Evolutionary conservation across 2,329 filamentous ascomycete genomes (phyloP).

Genomic region (Curvularia hawaiiensis): DNA sequence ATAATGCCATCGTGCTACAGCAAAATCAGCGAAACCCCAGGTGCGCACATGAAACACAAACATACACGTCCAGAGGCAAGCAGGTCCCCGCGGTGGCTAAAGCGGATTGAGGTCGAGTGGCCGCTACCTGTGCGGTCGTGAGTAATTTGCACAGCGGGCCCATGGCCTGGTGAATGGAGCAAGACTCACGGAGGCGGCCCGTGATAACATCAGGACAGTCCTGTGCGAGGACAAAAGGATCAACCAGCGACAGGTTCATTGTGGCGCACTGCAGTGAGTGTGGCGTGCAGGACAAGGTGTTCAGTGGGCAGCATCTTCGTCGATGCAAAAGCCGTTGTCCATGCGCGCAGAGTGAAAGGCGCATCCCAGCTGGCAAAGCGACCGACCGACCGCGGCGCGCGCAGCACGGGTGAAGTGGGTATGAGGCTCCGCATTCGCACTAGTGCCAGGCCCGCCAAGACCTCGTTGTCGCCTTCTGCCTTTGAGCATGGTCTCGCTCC

Average conservation of each 20-base stretch:
- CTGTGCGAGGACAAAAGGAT: conserved; percentile 73
- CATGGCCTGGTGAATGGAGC: conserved; percentile 61
- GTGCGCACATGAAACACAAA: conserved; percentile 19
- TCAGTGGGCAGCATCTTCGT: conserved; percentile 30
- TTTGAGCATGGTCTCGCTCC: conserved; percentile 20
- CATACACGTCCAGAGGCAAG: conserved; percentile 86
- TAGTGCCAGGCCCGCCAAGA: conserved; percentile 15
- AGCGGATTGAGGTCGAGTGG: conserved; percentile 73
- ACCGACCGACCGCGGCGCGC: not conserved
- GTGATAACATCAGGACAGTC: conserved; percentile 92
- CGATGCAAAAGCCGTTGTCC: conserved; percentile 18
- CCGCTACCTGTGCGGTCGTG: conserved; percentile 57
- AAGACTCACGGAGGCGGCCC: conserved; percentile 75
- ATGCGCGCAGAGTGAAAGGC: conserved; percentile 21
- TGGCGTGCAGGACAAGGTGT: conserved; percentile 17
- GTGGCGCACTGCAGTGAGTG: conserved; percentile 23
- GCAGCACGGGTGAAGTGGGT: conserved; percentile 1
- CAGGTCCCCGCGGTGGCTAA: conserved; percentile 93
- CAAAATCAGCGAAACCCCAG: conserved; percentile 21
- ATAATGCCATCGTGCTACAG: conserved; percentile 80
- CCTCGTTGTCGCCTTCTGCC: conserved; percentile 22
- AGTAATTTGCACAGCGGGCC: conserved; percentile 34
- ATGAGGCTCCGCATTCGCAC: conserved; percentile 19
- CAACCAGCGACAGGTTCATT: conserved; percentile 75
- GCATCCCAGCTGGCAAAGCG: not conserved